Conservation (phyloP, 345 rosid species). For the Crucihimalaya himalaica region DNA sequence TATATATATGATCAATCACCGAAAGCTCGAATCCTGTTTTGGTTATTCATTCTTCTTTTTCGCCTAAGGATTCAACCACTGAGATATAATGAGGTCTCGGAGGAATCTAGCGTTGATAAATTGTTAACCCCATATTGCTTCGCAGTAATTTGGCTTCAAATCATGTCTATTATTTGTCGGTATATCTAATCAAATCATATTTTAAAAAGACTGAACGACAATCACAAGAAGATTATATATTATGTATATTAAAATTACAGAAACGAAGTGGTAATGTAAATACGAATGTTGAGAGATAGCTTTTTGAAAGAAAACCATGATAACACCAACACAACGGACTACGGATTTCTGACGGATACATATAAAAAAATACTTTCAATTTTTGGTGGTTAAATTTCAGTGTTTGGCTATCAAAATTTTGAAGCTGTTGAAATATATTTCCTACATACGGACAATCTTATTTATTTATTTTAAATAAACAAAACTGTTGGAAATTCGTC, state of each 20-base stretch:
- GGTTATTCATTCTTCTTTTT: conserved; percentile 11
- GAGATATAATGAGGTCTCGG: not conserved
- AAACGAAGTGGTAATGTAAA: not conserved
- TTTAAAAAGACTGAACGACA: not conserved
- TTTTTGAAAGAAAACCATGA: not conserved
- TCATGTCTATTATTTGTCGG: not conserved
- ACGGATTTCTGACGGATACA: no score
- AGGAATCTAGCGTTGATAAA: not conserved
- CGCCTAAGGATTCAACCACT: conserved; percentile 15
- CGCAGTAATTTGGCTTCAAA: not conserved
- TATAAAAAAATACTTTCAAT: no score
- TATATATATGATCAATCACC: not conserved
- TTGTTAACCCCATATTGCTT: not conserved
- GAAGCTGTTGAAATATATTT: no score
- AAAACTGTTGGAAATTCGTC: no score
- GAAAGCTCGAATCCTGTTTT: conserved; percentile 30
- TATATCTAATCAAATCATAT: not conserved
- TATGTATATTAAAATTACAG: no score
- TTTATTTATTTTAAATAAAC: no score
- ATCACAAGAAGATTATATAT: not conserved
- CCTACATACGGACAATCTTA: no score
- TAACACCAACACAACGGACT: not conserved
- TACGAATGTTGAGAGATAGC: not conserved
- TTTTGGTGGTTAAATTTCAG: no score
- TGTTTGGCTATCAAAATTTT: no score